Evolutionary conservation across 1,284 basidiomycete genomes (phyloP).

Genomic region (Phylloporus sp.): DNA sequence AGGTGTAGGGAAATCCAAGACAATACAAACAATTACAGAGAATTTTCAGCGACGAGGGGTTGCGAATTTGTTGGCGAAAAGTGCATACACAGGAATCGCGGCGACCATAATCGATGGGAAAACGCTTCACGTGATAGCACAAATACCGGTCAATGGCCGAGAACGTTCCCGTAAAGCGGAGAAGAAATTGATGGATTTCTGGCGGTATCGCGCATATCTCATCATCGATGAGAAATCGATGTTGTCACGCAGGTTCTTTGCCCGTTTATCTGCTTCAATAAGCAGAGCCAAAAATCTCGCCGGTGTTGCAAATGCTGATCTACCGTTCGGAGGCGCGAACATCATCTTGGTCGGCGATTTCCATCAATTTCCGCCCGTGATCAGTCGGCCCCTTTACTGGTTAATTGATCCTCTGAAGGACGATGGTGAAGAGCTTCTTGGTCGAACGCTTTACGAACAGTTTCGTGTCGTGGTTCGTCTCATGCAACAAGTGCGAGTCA

Average conservation of each 20-base stretch:
- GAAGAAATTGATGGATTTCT: background rate
- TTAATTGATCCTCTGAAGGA: background rate
- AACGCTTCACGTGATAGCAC: slow-evolving; percentile 32
- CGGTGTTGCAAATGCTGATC: background rate
- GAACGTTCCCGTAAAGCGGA: background rate
- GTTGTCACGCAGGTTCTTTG: slow-evolving; percentile 6
- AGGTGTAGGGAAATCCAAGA: slow-evolving; percentile 47
- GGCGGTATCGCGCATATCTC: background rate
- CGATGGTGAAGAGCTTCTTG: slow-evolving; percentile 18
- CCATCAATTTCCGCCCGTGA: background rate
- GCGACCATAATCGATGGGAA: slow-evolving; percentile 44
- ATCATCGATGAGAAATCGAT: slow-evolving; percentile 9
- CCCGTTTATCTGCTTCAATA: background rate
- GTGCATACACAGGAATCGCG: slow-evolving; percentile 46
- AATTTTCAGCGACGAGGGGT: slow-evolving; percentile 27
- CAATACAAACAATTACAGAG: slow-evolving; percentile 44
- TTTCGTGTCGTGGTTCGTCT: background rate
- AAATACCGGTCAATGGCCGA: slow-evolving; percentile 1
- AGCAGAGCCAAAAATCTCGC: background rate
- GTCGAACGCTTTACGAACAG: slow-evolving; percentile 35
- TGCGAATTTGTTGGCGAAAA: slow-evolving; percentile 32
- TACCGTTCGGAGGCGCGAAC: background rate
- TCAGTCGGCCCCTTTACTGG: background rate
- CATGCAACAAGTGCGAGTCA: background rate
- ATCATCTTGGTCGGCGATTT: background rate